Conservation (phyloP, 2,329 filamentous ascomycete species). For the Xylariaceae sp. region DNA sequence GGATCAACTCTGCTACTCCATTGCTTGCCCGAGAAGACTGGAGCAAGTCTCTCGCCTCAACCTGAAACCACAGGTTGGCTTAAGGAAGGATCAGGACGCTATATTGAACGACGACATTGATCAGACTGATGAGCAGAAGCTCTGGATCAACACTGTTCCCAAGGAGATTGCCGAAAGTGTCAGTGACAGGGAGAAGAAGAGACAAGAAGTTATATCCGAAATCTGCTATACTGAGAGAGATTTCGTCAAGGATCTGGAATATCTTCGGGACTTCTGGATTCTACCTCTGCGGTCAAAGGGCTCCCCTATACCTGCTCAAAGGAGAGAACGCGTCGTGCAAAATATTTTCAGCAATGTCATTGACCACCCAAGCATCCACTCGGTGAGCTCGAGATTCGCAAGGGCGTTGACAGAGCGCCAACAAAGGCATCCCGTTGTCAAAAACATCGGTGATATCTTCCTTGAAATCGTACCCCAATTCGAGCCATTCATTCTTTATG, state of each 20-base stretch:
- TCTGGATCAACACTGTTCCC: constrained; percentile 98
- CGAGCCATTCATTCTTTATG: constrained; percentile 93
- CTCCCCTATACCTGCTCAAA: constrained; percentile 84
- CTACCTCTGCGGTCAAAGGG: constrained; percentile 75
- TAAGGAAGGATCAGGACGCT: constrained; percentile 61
- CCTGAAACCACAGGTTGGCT: constrained; percentile 83
- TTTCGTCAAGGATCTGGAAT: constrained; percentile 98
- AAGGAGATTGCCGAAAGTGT: constrained; percentile 91
- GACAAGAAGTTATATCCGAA: constrained; percentile 96
- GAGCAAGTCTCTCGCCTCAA: constrained; percentile 95
- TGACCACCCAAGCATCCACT: constrained; percentile 75
- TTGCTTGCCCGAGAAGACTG: constrained; percentile 86
- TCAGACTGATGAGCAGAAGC: constrained; percentile 90
- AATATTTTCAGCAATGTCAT: constrained; percentile 96
- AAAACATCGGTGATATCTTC: constrained; percentile 91
- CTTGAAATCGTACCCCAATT: constrained; percentile 88
- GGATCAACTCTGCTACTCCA: constrained; percentile 95
- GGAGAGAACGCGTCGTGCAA: constrained; percentile 84
- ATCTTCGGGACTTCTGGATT: constrained; percentile 98
- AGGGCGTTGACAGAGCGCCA: constrained; percentile 85
- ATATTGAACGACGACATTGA: constrained; percentile 69
- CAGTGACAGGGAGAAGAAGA: constrained; percentile 88
- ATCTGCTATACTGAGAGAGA: constrained; percentile 98
- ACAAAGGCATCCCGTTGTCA: constrained; percentile 83
- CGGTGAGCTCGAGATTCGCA: constrained; percentile 84